phyloP scores from a whole-genome alignment of 1,284 basidiomycete species.

The Tylopilus sp. region DNA sequence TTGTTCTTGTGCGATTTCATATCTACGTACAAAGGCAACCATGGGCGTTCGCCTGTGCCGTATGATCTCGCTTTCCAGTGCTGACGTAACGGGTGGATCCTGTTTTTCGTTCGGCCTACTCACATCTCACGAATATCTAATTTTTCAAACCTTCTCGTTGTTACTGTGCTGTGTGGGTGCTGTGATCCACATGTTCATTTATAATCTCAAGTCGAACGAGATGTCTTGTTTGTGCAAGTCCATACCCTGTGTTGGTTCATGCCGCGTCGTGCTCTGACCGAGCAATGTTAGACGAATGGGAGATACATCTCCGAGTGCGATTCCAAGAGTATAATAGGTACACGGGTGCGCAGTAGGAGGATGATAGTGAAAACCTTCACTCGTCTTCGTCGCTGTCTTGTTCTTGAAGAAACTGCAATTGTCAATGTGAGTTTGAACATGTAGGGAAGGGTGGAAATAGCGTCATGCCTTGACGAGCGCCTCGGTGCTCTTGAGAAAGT shows the following conservation, averaged over 20 bases:
- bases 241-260: neutral
- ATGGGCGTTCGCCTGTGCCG: conserved; percentile 16
- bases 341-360: conserved; percentile 8
- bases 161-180: conserved; percentile 8
- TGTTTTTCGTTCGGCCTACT: neutral
- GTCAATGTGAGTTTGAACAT: conserved; percentile 16
- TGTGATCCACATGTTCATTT: neutral
- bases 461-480: conserved; percentile 79
- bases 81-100: conserved; percentile 2
- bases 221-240: conserved; percentile 6
- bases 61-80: conserved; percentile 15
- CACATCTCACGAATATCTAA: conserved; percentile 2
- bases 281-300: neutral
- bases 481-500: conserved; percentile 89
- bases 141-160: neutral
- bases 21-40: conserved; percentile 24
- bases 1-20: conserved; percentile 19
- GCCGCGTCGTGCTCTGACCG: neutral
- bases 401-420: conserved; percentile 69
- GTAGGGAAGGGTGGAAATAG: conserved; percentile 1
- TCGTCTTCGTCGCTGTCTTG: conserved; percentile 74
- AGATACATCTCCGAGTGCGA: conserved; percentile 16
- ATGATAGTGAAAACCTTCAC: conserved; percentile 17
- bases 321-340: conserved; percentile 20
- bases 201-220: neutral